A percentile compares a stretch with the other conserved stretches of the same genome.
Evolutionary conservation across 2,329 filamentous ascomycete genomes (phyloP).

Genomic region (Paecilomyces fulvus): DNA sequence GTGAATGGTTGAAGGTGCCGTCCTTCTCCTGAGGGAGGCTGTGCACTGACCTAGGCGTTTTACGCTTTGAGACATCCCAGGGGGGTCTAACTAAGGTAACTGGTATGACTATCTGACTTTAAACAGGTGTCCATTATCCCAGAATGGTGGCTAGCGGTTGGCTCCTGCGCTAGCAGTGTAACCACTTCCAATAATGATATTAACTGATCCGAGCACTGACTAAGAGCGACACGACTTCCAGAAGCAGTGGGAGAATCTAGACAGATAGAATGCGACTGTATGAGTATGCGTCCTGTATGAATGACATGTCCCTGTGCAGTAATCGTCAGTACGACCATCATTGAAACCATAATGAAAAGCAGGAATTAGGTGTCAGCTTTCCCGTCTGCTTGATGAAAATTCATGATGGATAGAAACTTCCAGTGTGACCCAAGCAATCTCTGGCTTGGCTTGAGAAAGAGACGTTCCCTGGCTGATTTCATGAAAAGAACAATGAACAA

Average conservation of each 20-base stretch:
- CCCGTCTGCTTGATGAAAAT: not conserved
- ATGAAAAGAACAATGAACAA: not conserved
- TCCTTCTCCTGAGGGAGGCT: conserved; percentile 2
- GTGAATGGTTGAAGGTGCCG: not conserved
- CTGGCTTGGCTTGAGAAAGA: not conserved
- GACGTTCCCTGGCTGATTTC: not conserved
- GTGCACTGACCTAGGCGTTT: not conserved
- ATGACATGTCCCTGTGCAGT: not conserved
- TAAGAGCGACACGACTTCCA: not conserved
- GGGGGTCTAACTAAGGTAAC: not conserved
- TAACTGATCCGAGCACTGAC: not conserved
- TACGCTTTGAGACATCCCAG: not conserved
- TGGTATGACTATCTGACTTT: not conserved
- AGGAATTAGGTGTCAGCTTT: not conserved
- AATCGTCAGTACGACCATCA: not conserved
- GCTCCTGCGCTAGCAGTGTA: not conserved
- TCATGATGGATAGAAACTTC: not conserved
- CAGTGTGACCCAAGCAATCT: not conserved
- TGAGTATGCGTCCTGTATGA: not conserved
- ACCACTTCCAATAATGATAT: not conserved
- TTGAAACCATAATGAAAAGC: not conserved
- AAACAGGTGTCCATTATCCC: not conserved
- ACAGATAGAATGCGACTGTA: not conserved
- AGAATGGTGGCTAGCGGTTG: not conserved
- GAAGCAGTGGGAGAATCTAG: not conserved